A percentile compares a stretch with the other conserved stretches of the same genome.
phyloP scores from a whole-genome alignment of 2,329 filamentous ascomycete genomes.

The Fonsecaea nubica region DNA sequence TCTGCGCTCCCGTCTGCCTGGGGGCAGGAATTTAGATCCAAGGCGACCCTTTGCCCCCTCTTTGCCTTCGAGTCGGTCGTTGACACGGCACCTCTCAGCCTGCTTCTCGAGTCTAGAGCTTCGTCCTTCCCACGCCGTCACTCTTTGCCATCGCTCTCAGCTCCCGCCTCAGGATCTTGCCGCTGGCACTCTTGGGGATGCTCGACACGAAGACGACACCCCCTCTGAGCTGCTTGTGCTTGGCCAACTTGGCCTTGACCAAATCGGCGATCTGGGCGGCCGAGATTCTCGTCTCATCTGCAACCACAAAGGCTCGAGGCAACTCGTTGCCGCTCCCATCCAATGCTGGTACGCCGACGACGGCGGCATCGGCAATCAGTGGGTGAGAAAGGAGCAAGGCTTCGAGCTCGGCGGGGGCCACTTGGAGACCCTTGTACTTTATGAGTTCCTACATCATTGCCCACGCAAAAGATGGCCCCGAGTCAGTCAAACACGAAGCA shows the following conservation, averaged over 20 bases:
- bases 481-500: conserved; percentile 50
- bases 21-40: no score
- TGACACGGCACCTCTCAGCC: no score
- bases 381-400: conserved; percentile 52
- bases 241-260: conserved; percentile 42
- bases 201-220: conserved; percentile 46
- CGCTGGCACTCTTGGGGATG: conserved; percentile 49
- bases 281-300: conserved; percentile 39
- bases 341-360: conserved; percentile 50
- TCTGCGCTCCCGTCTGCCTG: no score
- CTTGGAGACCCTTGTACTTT: conserved; percentile 63
- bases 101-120: no score
- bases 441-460: conserved; percentile 49
- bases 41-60: no score
- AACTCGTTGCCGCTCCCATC: conserved; percentile 49
- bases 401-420: conserved; percentile 58
- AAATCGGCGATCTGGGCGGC: conserved; percentile 45
- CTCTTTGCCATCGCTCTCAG: conserved; percentile 44
- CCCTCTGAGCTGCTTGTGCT: conserved; percentile 47
- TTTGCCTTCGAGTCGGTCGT: no score
- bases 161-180: conserved; percentile 47
- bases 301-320: conserved; percentile 53
- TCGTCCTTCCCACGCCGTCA: conserved; percentile 20
- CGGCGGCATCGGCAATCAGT: conserved; percentile 53
- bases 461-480: no score